phyloP scores from a whole-genome alignment of 306 rosid species.

The Vachellia collinsii region DNA sequence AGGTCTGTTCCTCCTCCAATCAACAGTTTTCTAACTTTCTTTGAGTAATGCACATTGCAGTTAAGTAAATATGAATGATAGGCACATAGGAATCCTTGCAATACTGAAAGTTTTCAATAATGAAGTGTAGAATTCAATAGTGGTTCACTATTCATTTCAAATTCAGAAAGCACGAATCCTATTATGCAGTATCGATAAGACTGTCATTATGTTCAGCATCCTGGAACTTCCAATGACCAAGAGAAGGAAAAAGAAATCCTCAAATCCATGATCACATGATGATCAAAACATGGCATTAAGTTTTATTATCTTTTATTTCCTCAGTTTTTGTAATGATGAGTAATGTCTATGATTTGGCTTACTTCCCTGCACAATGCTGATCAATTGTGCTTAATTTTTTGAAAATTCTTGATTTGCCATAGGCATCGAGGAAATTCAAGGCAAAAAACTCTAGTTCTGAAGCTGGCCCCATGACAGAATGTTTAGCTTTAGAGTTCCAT shows the following conservation, averaged over 20 bases:
- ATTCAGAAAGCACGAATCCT: not conserved
- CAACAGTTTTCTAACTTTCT: not conserved
- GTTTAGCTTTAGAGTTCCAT: not conserved
- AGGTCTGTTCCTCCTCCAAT: constrained; percentile 50
- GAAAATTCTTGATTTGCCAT: not conserved
- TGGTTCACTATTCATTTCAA: not conserved
- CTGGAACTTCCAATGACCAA: not conserved
- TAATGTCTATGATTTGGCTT: not conserved
- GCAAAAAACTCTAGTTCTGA: not conserved
- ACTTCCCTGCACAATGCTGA: not conserved
- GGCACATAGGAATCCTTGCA: not conserved
- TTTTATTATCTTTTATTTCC: not conserved
- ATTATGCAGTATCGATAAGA: not conserved
- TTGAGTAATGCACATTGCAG: not conserved
- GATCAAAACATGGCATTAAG: not conserved
- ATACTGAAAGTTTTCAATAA: not conserved
- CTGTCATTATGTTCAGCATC: not conserved
- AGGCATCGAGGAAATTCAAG: not conserved
- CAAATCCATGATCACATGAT: not conserved
- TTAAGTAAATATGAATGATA: not conserved
- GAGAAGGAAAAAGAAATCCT: not conserved
- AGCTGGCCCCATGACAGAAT: not conserved
- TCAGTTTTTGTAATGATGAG: not conserved
- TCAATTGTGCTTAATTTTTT: not conserved
- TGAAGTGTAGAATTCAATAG: not conserved